These are phyloP conservation scores for Penicillium samsonianum DNA, from an alignment of 495 filamentous ascomycete genomes.

Conservation along the genomic window DNA sequence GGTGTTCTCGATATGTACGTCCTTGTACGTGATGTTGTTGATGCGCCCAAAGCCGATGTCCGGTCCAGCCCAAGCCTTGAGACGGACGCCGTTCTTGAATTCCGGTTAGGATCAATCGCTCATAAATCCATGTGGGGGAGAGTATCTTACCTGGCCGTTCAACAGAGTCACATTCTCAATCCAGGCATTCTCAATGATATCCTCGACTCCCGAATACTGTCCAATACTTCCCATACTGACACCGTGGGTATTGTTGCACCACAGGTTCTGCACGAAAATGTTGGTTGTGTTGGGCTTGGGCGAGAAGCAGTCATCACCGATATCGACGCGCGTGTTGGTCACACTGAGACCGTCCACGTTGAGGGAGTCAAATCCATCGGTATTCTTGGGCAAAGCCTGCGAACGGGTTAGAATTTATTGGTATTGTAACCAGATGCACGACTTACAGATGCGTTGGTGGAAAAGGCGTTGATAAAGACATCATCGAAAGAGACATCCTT, in stretches of 20 bases:
- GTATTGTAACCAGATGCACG: neutral
- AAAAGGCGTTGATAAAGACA: slow-evolving; percentile 54
- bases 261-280: slow-evolving; percentile 57
- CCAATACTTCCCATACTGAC: slow-evolving; percentile 60
- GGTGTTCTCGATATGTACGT: slow-evolving; percentile 57
- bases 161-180: slow-evolving; percentile 59
- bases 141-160: slow-evolving; percentile 44
- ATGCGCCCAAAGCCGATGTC: slow-evolving; percentile 58
- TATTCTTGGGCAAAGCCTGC: slow-evolving; percentile 53
- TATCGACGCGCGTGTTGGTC: slow-evolving; percentile 51
- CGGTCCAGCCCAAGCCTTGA: slow-evolving; percentile 57
- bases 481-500: slow-evolving; percentile 54
- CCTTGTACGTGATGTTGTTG: slow-evolving; percentile 59
- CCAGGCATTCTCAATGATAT: slow-evolving; percentile 54
- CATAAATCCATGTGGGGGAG: neutral
- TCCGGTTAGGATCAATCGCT: slow-evolving; percentile 6
- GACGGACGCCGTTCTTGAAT: slow-evolving; percentile 52
- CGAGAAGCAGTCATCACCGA: slow-evolving; percentile 62
- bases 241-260: slow-evolving; percentile 60
- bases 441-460: slow-evolving; percentile 49
- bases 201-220: slow-evolving; percentile 54
- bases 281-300: slow-evolving; percentile 61
- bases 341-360: slow-evolving; percentile 52
- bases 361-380: slow-evolving; percentile 59
- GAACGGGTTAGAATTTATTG: neutral